Conservation (phyloP, 2,329 filamentous ascomycete species). For the Apiospora malaysiana region DNA sequence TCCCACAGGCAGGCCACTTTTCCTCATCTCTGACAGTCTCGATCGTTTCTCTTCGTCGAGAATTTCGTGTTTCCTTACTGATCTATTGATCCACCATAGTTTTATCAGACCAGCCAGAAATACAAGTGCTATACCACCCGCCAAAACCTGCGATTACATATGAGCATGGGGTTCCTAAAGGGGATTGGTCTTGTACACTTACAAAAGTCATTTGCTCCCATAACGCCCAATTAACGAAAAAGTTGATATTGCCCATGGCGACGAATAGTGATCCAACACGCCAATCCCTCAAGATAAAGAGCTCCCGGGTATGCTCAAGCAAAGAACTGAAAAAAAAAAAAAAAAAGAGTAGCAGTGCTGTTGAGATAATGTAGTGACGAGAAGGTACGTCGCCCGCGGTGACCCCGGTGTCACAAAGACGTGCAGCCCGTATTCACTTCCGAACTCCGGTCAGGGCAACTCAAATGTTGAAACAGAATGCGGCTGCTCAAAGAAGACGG, state of each 20-base stretch:
- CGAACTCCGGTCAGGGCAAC: constrained; percentile 8
- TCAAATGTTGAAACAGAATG: not conserved
- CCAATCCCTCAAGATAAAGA: constrained; percentile 29
- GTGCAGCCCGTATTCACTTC: constrained; percentile 17
- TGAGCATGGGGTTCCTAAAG: constrained; percentile 28
- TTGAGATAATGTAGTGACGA: not conserved
- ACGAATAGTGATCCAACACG: constrained; percentile 31
- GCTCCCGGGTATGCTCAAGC: constrained; percentile 12
- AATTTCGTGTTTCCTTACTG: constrained; percentile 62
- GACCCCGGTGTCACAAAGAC: constrained; percentile 13
- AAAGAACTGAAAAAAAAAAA: no score
- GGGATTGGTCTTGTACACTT: constrained; percentile 45
- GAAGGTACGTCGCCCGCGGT: not conserved
- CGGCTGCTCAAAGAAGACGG: not conserved
- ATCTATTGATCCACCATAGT: constrained; percentile 65
- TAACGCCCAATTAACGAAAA: constrained; percentile 75
- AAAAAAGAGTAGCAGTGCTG: constrained; percentile 28
- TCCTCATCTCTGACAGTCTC: constrained; percentile 58
- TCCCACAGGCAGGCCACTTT: constrained; percentile 54
- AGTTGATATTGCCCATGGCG: constrained; percentile 50
- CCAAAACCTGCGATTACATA: constrained; percentile 67
- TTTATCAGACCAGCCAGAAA: constrained; percentile 72
- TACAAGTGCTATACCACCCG: constrained; percentile 71
- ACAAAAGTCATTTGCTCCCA: constrained; percentile 95
- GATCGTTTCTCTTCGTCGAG: constrained; percentile 70